Evolutionary conservation across 2,329 filamentous ascomycete species (phyloP).

Genomic region (Ophiostoma sp.): DNA sequence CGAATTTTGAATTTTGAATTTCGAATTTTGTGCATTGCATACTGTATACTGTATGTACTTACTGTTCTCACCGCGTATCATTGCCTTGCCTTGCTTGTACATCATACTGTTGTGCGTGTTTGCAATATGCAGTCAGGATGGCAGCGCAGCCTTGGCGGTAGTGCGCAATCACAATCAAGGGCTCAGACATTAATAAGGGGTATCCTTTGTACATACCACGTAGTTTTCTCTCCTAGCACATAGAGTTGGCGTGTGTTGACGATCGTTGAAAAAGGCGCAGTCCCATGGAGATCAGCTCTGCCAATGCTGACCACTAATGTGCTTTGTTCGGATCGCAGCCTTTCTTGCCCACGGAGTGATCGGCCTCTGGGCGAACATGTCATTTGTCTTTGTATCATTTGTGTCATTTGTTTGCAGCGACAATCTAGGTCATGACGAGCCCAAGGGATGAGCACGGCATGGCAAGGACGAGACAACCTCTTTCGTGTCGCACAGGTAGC

Average conservation of each 20-base stretch:
- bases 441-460: neutral
- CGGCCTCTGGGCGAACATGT: neutral
- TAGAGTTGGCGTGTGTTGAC: neutral
- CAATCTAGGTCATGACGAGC: neutral
- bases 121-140: slow-evolving; percentile 1
- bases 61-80: neutral
- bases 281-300: slow-evolving; percentile 10
- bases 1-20: too few species aligned
- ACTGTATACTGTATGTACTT: neutral
- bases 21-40: neutral
- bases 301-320: slow-evolving; percentile 10
- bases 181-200: slow-evolving; percentile 5
- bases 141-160: slow-evolving; percentile 6
- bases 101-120: neutral
- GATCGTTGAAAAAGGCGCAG: slow-evolving; percentile 12
- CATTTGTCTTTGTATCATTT: neutral
- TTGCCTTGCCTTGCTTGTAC: neutral
- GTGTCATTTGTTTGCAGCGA: neutral
- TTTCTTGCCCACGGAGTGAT: neutral
- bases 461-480: neutral
- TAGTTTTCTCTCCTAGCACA: neutral
- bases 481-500: neutral
- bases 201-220: neutral
- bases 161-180: neutral
- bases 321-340: neutral